Percentiles rank a stretch among this genome's conserved stretches.
Conservation (phyloP, 2,329 filamentous ascomycete species). For the Orbilia brochopaga region DNA sequence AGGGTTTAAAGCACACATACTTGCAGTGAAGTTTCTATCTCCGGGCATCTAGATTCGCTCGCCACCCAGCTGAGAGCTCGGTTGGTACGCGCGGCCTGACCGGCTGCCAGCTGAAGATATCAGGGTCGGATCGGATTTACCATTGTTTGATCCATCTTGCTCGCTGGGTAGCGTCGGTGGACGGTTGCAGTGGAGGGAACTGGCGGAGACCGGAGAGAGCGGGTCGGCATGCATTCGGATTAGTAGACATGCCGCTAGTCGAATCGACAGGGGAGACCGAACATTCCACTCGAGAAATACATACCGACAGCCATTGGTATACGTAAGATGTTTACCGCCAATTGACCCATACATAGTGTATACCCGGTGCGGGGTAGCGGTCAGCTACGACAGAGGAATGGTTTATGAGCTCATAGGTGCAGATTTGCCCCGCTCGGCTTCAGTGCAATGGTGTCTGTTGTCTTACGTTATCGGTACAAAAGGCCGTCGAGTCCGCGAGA, state of each 20-base stretch:
- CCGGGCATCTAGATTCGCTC: conserved; percentile 8
- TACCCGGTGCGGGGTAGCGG: not conserved
- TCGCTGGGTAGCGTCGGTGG: conserved; percentile 18
- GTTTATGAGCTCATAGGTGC: not conserved
- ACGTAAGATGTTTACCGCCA: too few relatives aligned
- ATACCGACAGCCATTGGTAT: too few relatives aligned
- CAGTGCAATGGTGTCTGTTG: not conserved
- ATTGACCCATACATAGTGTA: not conserved
- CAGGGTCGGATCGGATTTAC: too few relatives aligned
- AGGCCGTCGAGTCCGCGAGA: too few relatives aligned
- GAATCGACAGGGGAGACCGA: not conserved
- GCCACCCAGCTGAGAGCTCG: not conserved
- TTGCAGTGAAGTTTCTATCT: not conserved
- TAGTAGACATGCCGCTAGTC: not conserved
- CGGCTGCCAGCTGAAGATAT: too few relatives aligned
- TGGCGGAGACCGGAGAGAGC: too few relatives aligned
- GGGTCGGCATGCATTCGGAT: conserved; percentile 7
- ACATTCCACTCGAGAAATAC: too few relatives aligned
- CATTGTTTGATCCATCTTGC: conserved; percentile 11
- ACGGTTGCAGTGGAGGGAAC: not conserved
- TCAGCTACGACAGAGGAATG: not conserved
- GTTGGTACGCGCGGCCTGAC: conserved; percentile 33
- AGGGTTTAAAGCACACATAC: not conserved
- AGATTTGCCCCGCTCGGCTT: conserved; percentile 2
- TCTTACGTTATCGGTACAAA: too few relatives aligned